phyloP scores from a whole-genome alignment of 148 eudicot genomes.

The Spergularia marina region DNA sequence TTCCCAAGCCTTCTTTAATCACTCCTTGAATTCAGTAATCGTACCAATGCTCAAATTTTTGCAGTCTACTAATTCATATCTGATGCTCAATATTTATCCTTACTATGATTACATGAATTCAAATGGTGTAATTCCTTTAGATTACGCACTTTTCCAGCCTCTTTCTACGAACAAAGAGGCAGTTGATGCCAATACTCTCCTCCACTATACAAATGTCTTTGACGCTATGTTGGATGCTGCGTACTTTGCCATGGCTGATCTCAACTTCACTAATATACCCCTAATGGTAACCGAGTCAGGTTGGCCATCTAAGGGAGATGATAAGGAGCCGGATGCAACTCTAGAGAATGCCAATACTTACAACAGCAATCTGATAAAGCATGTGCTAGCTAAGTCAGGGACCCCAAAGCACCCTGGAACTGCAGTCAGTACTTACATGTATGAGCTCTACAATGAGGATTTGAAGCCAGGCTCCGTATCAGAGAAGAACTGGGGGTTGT shows the following conservation, averaged over 20 bases:
- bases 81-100: conserved; percentile 80
- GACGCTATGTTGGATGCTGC: conserved; percentile 92
- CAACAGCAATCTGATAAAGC: conserved; percentile 77
- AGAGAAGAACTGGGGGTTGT: conserved; percentile 88
- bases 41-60: conserved; percentile 67
- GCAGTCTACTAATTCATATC: conserved; percentile 57
- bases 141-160: conserved; percentile 73
- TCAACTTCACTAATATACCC: conserved; percentile 71
- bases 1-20: conserved; percentile 83
- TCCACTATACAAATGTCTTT: conserved; percentile 80
- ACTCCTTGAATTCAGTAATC: conserved; percentile 50
- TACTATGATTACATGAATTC: conserved; percentile 82
- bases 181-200: conserved; percentile 74
- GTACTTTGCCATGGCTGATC: conserved; percentile 73
- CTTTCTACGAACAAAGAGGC: conserved; percentile 75
- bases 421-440: conserved; percentile 70
- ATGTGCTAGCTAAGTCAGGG: conserved; percentile 62
- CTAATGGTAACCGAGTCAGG: conserved; percentile 88
- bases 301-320: conserved; percentile 86
- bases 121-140: conserved; percentile 79
- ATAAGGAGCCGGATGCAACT: conserved; percentile 70
- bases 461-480: conserved; percentile 60
- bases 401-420: conserved; percentile 81
- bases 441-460: conserved; percentile 86
- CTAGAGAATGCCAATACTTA: conserved; percentile 78